These are phyloP conservation scores for Raddia distichophylla DNA, from an alignment of 176 grass and related monocot species.

Conservation along the genomic window DNA sequence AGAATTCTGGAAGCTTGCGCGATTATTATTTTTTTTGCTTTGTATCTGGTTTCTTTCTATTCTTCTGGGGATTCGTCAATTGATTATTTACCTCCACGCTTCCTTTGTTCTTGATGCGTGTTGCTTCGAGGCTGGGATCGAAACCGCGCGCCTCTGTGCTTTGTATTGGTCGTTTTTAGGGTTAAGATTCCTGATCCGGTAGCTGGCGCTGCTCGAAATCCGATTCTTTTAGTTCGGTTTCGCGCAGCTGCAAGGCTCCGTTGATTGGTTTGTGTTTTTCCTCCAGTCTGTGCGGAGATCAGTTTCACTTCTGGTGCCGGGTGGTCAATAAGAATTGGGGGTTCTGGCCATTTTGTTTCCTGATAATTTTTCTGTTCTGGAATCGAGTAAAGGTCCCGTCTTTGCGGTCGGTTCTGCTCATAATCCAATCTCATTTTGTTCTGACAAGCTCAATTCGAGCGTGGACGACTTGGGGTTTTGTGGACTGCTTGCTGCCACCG, in stretches of 20 bases:
- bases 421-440: neutral
- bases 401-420: neutral
- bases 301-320: neutral
- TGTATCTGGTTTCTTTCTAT: neutral
- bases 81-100: slow-evolving; percentile 9
- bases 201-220: neutral
- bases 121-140: neutral
- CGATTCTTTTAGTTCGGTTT: slow-evolving; percentile 43
- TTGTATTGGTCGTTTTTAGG: slow-evolving; percentile 10
- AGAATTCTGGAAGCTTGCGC: slow-evolving; percentile 12
- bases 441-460: neutral
- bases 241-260: neutral
- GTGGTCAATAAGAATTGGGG: slow-evolving; percentile 29
- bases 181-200: slow-evolving; percentile 21
- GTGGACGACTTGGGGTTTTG: neutral
- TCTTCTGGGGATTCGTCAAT: neutral
- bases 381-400: neutral
- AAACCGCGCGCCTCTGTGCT: neutral
- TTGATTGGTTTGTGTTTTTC: neutral
- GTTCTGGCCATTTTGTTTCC: neutral
- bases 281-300: neutral
- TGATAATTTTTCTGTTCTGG: neutral
- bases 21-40: neutral
- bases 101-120: neutral
- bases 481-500: neutral